phyloP scores from a whole-genome alignment of 108 stramenopile species.

The Fistulifera solaris region DNA sequence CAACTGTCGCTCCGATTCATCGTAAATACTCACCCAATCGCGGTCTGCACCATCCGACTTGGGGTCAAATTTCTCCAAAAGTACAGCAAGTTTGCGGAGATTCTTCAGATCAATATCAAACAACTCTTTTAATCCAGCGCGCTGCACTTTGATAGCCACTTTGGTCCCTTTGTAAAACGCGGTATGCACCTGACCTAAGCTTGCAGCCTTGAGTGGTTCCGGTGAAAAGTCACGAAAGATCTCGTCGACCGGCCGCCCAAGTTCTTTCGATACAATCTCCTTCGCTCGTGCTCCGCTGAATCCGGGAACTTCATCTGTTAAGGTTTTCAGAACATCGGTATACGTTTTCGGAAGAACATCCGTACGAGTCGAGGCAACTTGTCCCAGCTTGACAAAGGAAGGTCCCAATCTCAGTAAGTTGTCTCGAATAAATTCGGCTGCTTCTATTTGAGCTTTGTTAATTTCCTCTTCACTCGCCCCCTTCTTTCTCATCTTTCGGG shows the following conservation, averaged over 20 bases:
- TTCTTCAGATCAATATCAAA: slow-evolving; percentile 96
- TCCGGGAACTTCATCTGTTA: slow-evolving; percentile 94
- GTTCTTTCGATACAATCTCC: slow-evolving; percentile 76
- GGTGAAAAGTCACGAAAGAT: slow-evolving; percentile 78
- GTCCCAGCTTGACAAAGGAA: slow-evolving; percentile 91
- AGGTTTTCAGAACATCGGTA: slow-evolving; percentile 79
- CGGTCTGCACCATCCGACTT: slow-evolving; percentile 84
- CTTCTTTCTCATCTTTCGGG: slow-evolving; percentile 57
- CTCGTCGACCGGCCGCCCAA: slow-evolving; percentile 62
- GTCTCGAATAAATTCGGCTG: slow-evolving; percentile 81
- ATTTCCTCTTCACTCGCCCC: slow-evolving; percentile 62
- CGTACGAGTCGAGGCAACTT: slow-evolving; percentile 57
- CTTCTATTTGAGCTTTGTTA: slow-evolving; percentile 48
- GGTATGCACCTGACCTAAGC: slow-evolving; percentile 91
- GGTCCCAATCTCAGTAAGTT: slow-evolving; percentile 84
- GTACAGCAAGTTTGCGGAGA: slow-evolving; percentile 72
- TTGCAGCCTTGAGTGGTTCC: slow-evolving; percentile 85
- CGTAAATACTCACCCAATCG: slow-evolving; percentile 91
- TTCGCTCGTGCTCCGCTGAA: slow-evolving; percentile 81
- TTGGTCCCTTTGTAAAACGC: slow-evolving; percentile 77
- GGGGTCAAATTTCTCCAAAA: slow-evolving; percentile 94
- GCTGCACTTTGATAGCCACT: slow-evolving; percentile 90
- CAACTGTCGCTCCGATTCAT: slow-evolving; percentile 78
- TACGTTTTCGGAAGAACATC: slow-evolving; percentile 85
- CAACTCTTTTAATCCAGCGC: slow-evolving; percentile 87